Base-by-base conservation (phyloP, 352 stramenopile genomes). In the Lagenidium sp. region DNA sequence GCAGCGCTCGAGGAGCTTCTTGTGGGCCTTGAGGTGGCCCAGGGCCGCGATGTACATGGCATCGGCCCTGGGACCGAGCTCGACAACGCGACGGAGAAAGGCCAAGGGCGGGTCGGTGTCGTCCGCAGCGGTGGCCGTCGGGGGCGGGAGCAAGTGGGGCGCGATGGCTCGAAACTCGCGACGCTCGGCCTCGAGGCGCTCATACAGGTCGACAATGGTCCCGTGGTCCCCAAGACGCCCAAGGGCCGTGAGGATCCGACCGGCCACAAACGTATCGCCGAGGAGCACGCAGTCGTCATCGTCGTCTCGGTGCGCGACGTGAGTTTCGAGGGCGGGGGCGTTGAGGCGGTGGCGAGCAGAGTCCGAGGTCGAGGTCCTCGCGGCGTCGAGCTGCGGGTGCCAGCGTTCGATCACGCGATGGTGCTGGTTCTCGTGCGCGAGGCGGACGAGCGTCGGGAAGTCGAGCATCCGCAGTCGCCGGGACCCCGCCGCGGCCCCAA, bases 31-130 rank as follows among this genome's bases (percentile, higher is more conserved):
- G 12, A 48, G 32, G 18, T 26, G 39, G n/a, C 31, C 40, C 4
- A 55, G 24, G 19, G 47, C 19, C 16, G 23, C 22, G 18, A 55
- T 16, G 47, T 55, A 55, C 22, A 44, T 12, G 8, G 22, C 18
- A 12, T 55, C 40, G 11, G 26, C 30, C 19, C n/a, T n/a, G n/a
- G n/a, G n/a, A n/a, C n/a, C n/a, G n/a, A n/a, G n/a, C n/a, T n/a
- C n/a, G n/a, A n/a, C n/a, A n/a, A n/a, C n/a, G n/a, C n/a, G n/a
- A n/a, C n/a, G n/a, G n/a, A n/a, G n/a, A n/a, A n/a, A n/a, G n/a
- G n/a, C n/a, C n/a, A n/a, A n/a, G n/a, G n/a, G n/a, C n/a, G n/a
- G n/a, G n/a, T n/a, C 29, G 19, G 18, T 48, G 5, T 30, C 35
- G 20, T 23, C 21, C 13, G 11, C 16, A 15, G 1, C 4, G 13